Evolutionary conservation across 345 rosid genomes (phyloP), one percentile per base, ranked within the genome.

Genomic region (Eutrema yunnanense): DNA sequence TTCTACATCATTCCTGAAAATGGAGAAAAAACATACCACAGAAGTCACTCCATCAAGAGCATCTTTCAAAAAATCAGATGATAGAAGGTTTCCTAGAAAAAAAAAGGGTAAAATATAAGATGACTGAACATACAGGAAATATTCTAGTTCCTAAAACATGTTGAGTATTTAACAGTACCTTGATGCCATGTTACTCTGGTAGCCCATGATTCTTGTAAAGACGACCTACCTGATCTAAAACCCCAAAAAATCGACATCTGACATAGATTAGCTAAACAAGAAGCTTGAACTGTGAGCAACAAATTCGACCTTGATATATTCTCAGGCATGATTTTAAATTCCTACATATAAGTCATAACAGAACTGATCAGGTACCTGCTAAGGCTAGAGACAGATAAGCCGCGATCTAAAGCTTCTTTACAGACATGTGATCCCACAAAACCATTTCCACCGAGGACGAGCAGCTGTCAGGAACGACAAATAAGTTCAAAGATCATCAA

Each of bases 401-500:
- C 97, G 36, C 89, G 88, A 51, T 85, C 80, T 40, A 92, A 64
- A 75, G 98, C 99, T 86, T 92, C 97, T 83, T 75, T 88, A 81
- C 93, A 88, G 2, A 96, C 68, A 72, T 90, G 90, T 36, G 98
- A 88, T 71, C 99, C 99, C 73, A 96, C 98, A 85, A 92, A 96
- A 52, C 98, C 99, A 85, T 84, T 96, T 66, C 99, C 99, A 62
- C 99, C 99, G 68, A 96, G 79, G 37, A 96, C 98, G 79, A 96
- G 98, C 74, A 92, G 77, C 99, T 96, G 82, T 81, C 42, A 74
- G 11, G 16, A 78, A 51, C 43, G 6, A 10, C 26, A 49, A 2
- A 57, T 47, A 73, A 70, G 50, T 59, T 51, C 13, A 52, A 75
- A 56, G 55, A 34, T 50, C 38, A 60, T 14, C 53, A 59, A 22